These are phyloP conservation scores for Penicillium sp. DNA, from an alignment of 2,329 filamentous ascomycete species.

Conservation along the genomic window DNA sequence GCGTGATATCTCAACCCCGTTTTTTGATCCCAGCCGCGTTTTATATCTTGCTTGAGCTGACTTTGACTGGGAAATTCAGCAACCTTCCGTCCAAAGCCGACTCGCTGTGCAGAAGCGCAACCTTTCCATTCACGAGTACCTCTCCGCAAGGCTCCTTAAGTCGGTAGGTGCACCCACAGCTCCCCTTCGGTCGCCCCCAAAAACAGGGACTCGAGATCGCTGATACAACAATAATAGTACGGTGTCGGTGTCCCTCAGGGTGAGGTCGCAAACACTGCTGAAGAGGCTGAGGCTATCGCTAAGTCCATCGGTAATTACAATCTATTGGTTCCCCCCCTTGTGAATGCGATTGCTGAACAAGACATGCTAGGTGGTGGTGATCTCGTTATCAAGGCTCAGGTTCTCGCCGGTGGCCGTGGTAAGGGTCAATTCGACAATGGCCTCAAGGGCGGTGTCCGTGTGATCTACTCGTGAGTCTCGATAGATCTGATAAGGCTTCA, in stretches of 20 bases:
- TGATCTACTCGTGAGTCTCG: conserved; percentile 81
- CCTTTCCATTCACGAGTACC: conserved; percentile 97
- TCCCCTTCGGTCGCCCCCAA: conserved; percentile 16
- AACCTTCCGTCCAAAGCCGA: conserved; percentile 54
- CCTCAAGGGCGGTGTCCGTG: conserved; percentile 95
- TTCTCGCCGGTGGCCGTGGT: conserved; percentile 93
- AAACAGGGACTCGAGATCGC: conserved; percentile 11
- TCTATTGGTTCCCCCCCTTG: neutral
- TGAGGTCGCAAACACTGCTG: conserved; percentile 74
- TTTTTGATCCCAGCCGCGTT: conserved; percentile 15
- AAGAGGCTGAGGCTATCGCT: conserved; percentile 88
- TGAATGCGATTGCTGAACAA: conserved; percentile 19
- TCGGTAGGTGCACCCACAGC: conserved; percentile 46
- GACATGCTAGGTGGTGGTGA: conserved; percentile 67
- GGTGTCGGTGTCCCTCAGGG: conserved; percentile 91
- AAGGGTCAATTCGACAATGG: conserved; percentile 98
- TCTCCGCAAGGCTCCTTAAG: conserved; percentile 86
- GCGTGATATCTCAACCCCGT: conserved; percentile 37
- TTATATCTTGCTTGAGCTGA: conserved; percentile 11
- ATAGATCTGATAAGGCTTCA: neutral
- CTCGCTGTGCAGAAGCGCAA: conserved; percentile 73
- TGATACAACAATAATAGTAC: conserved; percentile 62
- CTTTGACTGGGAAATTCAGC: conserved; percentile 44
- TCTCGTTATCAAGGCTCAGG: conserved; percentile 99
- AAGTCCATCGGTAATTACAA: conserved; percentile 71